These are phyloP conservation scores for Tremella fuciformis DNA, from an alignment of 768 basidiomycete species.

Conservation along the genomic window DNA sequence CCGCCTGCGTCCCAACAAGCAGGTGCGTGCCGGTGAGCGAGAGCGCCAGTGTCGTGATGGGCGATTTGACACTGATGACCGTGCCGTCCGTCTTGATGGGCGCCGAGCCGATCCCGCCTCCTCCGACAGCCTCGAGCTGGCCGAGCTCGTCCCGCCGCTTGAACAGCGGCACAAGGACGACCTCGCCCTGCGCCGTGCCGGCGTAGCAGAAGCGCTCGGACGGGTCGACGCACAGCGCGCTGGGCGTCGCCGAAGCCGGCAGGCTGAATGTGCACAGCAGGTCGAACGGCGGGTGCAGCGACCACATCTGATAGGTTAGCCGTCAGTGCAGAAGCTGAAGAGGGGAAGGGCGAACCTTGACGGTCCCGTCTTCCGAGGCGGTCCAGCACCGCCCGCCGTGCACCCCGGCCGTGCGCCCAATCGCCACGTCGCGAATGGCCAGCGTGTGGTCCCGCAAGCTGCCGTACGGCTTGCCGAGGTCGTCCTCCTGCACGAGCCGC, in stretches of 20 bases:
- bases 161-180: conserved; percentile 78
- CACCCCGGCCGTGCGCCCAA: conserved; percentile 73
- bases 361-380: conserved; percentile 80
- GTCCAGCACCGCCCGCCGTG: conserved; percentile 63
- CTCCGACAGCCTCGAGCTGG: conserved; percentile 34
- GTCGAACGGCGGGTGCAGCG: conserved; percentile 58
- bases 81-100: conserved; percentile 36
- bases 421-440: conserved; percentile 74
- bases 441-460: conserved; percentile 88
- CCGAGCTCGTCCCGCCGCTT: conserved; percentile 48
- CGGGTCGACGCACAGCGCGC: conserved; percentile 67
- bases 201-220: conserved; percentile 87
- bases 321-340: background rate
- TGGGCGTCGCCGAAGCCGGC: conserved; percentile 65
- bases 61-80: conserved; percentile 65
- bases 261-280: conserved; percentile 85
- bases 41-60: conserved; percentile 68
- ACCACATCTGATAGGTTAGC: conserved; percentile 42
- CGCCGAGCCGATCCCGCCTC: conserved; percentile 36
- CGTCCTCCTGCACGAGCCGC: conserved; percentile 40
- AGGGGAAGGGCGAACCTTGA: conserved; percentile 63
- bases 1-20: conserved; percentile 72
- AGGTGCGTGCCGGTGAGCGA: conserved; percentile 75
- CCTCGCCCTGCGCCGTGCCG: conserved; percentile 68
- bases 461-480: conserved; percentile 62